Evolutionary conservation across 2,329 filamentous ascomycete species (phyloP).

Genomic region (Aspergillus flavus): DNA sequence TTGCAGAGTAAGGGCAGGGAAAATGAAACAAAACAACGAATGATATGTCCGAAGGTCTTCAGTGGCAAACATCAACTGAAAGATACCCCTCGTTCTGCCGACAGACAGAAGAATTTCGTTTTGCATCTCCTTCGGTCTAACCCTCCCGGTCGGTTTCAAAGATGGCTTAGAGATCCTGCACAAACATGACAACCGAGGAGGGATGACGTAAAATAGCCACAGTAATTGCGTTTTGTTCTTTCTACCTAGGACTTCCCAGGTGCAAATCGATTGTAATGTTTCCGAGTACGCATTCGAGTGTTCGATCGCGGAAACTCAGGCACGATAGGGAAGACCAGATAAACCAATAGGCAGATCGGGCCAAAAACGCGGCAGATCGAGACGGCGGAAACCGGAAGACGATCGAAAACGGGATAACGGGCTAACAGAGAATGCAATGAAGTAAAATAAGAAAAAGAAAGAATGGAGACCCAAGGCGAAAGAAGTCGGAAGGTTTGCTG

Average conservation of each 20-base stretch:
- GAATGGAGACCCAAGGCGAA: conserved; percentile 34
- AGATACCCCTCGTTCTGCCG: conserved; percentile 21
- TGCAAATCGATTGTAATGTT: conserved; percentile 14
- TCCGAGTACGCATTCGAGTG: conserved; percentile 13
- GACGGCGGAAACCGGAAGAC: conserved; percentile 35
- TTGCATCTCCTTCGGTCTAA: conserved; percentile 37
- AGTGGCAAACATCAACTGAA: conserved; percentile 22
- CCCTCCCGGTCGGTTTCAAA: conserved; percentile 24
- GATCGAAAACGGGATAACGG: conserved; percentile 39
- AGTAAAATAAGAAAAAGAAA: conserved; percentile 29
- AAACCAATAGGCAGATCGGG: conserved; percentile 21
- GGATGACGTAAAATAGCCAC: conserved; percentile 40
- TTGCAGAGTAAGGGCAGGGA: conserved; percentile 13
- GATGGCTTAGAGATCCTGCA: conserved; percentile 19
- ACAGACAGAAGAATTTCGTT: conserved; percentile 30
- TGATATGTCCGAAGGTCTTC: conserved; percentile 22
- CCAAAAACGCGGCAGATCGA: conserved; percentile 32
- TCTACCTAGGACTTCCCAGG: conserved; percentile 24
- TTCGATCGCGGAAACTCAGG: conserved; percentile 10
- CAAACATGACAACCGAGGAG: conserved; percentile 16
- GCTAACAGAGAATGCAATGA: conserved; percentile 40
- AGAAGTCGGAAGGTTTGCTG: conserved; percentile 37
- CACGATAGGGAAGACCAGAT: conserved; percentile 11
- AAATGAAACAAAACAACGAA: conserved; percentile 19
- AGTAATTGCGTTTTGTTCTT: conserved; percentile 34